These are phyloP conservation scores for Boletus sp. DNA, from an alignment of 1,284 basidiomycete species.

Conservation along the genomic window DNA sequence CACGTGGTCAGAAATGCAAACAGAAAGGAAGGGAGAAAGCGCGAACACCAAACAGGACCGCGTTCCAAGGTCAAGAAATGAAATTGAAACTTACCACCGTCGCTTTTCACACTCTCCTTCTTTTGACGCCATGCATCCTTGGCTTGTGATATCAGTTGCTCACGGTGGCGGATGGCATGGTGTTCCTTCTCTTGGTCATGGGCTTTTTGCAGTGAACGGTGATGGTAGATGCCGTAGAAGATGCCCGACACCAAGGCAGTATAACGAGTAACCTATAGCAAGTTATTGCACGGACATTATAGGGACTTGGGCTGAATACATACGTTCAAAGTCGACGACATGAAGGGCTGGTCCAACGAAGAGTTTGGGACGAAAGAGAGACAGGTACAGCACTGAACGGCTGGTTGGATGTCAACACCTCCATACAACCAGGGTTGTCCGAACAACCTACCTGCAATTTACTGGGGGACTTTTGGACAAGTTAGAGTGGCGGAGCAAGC, in stretches of 20 bases:
- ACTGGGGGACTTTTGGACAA: slow-evolving; percentile 13
- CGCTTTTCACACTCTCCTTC: slow-evolving; percentile 55
- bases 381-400: slow-evolving; percentile 18
- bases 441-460: slow-evolving; percentile 19
- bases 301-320: slow-evolving; percentile 19
- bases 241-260: slow-evolving; percentile 89
- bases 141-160: slow-evolving; percentile 84
- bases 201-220: slow-evolving; percentile 84
- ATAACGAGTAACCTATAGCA: slow-evolving; percentile 88
- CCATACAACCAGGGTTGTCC: not conserved
- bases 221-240: slow-evolving; percentile 92
- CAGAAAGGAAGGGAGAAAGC: not conserved
- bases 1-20: slow-evolving; percentile 23
- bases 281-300: slow-evolving; percentile 17
- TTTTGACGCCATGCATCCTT: slow-evolving; percentile 90
- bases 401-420: slow-evolving; percentile 17
- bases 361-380: slow-evolving; percentile 23
- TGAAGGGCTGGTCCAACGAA: slow-evolving; percentile 34
- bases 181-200: slow-evolving; percentile 75
- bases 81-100: slow-evolving; percentile 50
- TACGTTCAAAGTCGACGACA: slow-evolving; percentile 72
- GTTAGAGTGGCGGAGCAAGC: slow-evolving; percentile 32
- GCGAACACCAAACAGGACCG: not conserved
- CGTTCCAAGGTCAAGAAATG: not conserved
- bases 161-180: slow-evolving; percentile 71